A percentile compares a stretch with the other conserved stretches of the same genome.
phyloP scores from a whole-genome alignment of 1,284 basidiomycete species.

The Ceratobasidium sp. region DNA sequence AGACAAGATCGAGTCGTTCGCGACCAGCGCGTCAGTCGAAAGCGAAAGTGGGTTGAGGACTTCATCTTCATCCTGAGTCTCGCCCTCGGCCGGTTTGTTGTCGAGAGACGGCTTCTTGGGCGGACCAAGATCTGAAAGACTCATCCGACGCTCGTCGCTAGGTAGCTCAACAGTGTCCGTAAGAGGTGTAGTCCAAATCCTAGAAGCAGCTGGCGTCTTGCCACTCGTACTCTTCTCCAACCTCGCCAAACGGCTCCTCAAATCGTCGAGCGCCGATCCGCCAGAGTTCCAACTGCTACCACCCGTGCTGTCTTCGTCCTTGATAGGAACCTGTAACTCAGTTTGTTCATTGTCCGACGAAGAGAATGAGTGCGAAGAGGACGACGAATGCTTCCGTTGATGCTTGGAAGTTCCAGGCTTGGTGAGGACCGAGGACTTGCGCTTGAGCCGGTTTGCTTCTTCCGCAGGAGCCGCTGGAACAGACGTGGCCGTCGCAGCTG shows the following conservation, averaged over 20 bases:
- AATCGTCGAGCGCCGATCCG: constrained; percentile 23
- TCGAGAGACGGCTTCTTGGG: background rate
- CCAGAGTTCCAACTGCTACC: constrained; percentile 8
- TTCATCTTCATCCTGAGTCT: background rate
- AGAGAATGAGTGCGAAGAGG: constrained; percentile 1
- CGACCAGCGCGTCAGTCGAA: constrained; percentile 17
- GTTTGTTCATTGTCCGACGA: constrained; percentile 34
- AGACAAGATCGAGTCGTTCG: constrained; percentile 21
- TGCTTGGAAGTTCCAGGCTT: constrained; percentile 21
- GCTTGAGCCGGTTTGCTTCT: constrained; percentile 21
- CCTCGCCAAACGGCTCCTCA: constrained; percentile 26
- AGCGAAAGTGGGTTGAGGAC: constrained; percentile 1
- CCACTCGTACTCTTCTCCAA: constrained; percentile 35
- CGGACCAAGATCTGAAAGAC: constrained; percentile 24
- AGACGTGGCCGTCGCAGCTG: background rate
- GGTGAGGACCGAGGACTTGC: constrained; percentile 23
- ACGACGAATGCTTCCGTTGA: constrained; percentile 37
- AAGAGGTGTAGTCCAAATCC: constrained; percentile 6
- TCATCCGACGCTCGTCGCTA: constrained; percentile 11
- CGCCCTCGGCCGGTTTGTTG: background rate
- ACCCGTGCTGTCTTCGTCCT: constrained; percentile 26
- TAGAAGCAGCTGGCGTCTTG: constrained; percentile 29
- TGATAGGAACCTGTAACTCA: constrained; percentile 32
- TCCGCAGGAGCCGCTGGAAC: constrained; percentile 3
- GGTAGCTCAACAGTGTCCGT: background rate